A percentile compares a stretch with the other conserved stretches of the same genome.
phyloP scores from a whole-genome alignment of 1,139 yeast species.

The Yamadazyma atmosphaerica region DNA sequence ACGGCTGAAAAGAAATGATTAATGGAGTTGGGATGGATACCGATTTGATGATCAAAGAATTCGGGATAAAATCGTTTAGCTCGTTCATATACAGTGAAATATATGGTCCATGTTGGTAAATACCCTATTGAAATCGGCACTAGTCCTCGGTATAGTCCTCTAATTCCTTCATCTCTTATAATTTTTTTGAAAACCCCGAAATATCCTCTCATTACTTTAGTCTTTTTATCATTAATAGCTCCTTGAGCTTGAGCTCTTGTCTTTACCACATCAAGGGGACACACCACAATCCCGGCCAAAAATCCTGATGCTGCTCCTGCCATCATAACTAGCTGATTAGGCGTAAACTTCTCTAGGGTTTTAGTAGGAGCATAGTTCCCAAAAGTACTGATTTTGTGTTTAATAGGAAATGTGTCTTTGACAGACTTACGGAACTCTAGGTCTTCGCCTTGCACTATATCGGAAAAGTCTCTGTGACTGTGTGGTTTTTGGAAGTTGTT shows the following conservation, averaged over 20 bases:
- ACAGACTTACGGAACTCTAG: constrained; percentile 32
- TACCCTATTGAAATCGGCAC: constrained; percentile 92
- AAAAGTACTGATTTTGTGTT: constrained; percentile 22
- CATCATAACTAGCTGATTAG: constrained; percentile 40
- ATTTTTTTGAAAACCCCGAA: constrained; percentile 63
- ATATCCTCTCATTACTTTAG: constrained; percentile 53
- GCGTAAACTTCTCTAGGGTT: constrained; percentile 24
- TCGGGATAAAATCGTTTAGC: constrained; percentile 52
- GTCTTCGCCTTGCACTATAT: constrained; percentile 42
- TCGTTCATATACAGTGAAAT: constrained; percentile 84
- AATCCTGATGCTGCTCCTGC: constrained; percentile 50
- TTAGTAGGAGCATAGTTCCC: constrained; percentile 25
- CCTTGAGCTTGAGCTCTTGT: constrained; percentile 50
- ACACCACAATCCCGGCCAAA: constrained; percentile 47
- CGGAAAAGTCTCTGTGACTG: constrained; percentile 31
- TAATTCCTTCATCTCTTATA: constrained; percentile 70
- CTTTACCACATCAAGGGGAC: constrained; percentile 50
- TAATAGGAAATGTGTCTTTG: constrained; percentile 21
- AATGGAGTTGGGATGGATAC: constrained; percentile 46
- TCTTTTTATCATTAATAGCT: constrained; percentile 15
- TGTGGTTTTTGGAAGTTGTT: background rate
- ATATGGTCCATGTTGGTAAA: constrained; percentile 97
- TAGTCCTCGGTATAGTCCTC: constrained; percentile 87
- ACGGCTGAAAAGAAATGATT: constrained; percentile 79
- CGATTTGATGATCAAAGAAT: constrained; percentile 27